phyloP scores from a whole-genome alignment of 2,329 filamentous ascomycete species.

The Alternaria viburni region DNA sequence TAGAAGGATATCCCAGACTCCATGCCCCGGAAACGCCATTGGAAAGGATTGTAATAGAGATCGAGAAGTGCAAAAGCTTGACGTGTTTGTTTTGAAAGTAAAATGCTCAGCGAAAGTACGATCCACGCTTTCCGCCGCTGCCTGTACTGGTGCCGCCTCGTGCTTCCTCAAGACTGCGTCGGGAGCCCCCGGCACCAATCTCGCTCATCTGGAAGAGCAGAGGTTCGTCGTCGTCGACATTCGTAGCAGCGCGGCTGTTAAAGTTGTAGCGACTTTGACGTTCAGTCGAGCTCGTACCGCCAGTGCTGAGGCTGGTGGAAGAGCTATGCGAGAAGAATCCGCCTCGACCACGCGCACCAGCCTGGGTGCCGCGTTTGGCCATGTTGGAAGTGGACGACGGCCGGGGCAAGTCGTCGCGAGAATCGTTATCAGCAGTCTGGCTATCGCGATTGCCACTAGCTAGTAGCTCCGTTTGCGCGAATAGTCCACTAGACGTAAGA shows the following conservation, averaged over 20 bases:
- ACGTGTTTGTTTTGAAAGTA: neutral
- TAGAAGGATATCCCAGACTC: neutral
- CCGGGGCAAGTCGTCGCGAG: slow-evolving; percentile 35
- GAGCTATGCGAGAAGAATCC: slow-evolving; percentile 41
- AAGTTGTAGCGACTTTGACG: slow-evolving; percentile 53
- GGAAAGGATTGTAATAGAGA: neutral
- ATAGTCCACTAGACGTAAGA: slow-evolving; percentile 68
- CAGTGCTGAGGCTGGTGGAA: slow-evolving; percentile 39
- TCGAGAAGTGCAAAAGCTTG: neutral
- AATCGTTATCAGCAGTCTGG: slow-evolving; percentile 24
- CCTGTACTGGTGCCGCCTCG: slow-evolving; percentile 38
- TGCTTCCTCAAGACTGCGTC: slow-evolving; percentile 47
- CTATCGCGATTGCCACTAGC: slow-evolving; percentile 36
- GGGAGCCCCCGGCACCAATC: slow-evolving; percentile 57
- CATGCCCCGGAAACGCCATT: neutral
- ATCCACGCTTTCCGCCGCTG: slow-evolving; percentile 35
- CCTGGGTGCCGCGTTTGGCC: slow-evolving; percentile 34
- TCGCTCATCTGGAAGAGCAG: slow-evolving; percentile 77
- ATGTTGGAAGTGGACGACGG: slow-evolving; percentile 38
- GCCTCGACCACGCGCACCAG: slow-evolving; percentile 35
- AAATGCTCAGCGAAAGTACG: slow-evolving; percentile 17
- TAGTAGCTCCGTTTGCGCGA: slow-evolving; percentile 52
- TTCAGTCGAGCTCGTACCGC: slow-evolving; percentile 44
- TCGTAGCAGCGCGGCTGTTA: slow-evolving; percentile 48
- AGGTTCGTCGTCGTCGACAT: slow-evolving; percentile 69